phyloP scores from a whole-genome alignment of 306 rosid species.

The Casuarina cunninghamiana region DNA sequence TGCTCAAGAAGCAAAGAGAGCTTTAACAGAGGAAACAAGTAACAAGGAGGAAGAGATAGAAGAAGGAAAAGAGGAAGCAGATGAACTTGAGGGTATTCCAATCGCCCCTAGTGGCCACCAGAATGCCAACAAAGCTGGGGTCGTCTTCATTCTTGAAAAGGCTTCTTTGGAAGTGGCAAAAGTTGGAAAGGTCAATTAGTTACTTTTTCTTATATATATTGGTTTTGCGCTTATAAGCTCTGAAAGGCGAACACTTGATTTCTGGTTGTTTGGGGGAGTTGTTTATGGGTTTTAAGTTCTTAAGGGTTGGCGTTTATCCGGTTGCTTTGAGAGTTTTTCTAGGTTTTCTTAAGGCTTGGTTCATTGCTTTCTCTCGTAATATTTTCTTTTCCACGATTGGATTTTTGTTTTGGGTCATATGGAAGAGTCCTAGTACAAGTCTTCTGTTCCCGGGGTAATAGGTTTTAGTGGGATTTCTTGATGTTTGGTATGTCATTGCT shows the following conservation, averaged over 20 bases:
- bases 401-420: conserved; percentile 1
- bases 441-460: background rate
- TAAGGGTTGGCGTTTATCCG: background rate
- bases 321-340: background rate
- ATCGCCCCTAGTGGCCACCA: conserved; percentile 33
- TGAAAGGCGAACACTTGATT: background rate
- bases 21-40: conserved; percentile 8
- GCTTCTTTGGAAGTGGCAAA: conserved; percentile 85
- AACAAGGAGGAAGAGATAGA: background rate
- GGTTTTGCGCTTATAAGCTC: background rate
- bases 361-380: background rate
- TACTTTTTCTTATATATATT: background rate
- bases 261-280: background rate
- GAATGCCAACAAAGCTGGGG: conserved; percentile 38
- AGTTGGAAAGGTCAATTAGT: conserved; percentile 72
- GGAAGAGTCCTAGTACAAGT: background rate
- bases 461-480: background rate
- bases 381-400: background rate
- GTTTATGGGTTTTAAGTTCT: background rate
- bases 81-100: conserved; percentile 58
- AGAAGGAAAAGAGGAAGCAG: conserved; percentile 9
- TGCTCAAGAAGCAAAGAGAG: conserved; percentile 23
- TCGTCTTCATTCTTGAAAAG: conserved; percentile 72
- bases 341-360: background rate
- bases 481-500: background rate